Evolutionary conservation across 2,329 filamentous ascomycete species (phyloP).

Genomic region (Monilinia aucupariae): DNA sequence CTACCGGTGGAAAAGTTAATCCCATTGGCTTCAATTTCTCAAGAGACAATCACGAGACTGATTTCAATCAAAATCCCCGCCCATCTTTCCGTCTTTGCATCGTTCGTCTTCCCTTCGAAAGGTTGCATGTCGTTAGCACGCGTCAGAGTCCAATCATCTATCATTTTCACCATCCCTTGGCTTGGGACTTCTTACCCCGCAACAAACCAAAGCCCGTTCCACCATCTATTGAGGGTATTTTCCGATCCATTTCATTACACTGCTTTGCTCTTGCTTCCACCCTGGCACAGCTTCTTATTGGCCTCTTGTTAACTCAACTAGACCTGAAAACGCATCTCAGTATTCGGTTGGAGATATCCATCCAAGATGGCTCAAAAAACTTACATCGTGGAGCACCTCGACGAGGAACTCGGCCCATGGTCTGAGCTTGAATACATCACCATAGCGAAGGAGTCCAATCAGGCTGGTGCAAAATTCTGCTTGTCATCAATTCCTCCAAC

Average conservation of each 20-base stretch:
- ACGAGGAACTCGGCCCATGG: conserved; percentile 90
- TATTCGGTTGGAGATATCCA: conserved; percentile 8
- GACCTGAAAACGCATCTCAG: conserved; percentile 1
- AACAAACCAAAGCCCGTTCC: conserved; percentile 19
- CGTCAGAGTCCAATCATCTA: conserved; percentile 22
- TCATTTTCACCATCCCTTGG: conserved; percentile 8
- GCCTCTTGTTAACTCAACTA: neutral
- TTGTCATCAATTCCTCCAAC: conserved; percentile 72
- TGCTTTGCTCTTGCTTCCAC: neutral
- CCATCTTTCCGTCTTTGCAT: neutral
- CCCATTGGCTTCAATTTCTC: conserved; percentile 8
- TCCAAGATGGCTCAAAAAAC: conserved; percentile 52
- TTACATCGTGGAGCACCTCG: conserved; percentile 94
- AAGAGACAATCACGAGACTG: conserved; percentile 10
- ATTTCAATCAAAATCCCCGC: conserved; percentile 11
- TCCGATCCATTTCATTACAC: conserved; percentile 26
- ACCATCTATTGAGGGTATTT: conserved; percentile 12
- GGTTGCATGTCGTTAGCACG: conserved; percentile 14
- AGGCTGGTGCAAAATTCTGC: conserved; percentile 63
- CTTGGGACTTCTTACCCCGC: conserved; percentile 24
- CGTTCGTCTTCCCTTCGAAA: neutral
- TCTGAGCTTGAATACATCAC: conserved; percentile 86
- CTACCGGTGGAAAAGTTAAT: neutral
- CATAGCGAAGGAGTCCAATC: conserved; percentile 76
- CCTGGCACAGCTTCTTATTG: conserved; percentile 12